Evolutionary conservation across 169 alveolate genomes (phyloP).

Genomic region (Eimeria sp.): DNA sequence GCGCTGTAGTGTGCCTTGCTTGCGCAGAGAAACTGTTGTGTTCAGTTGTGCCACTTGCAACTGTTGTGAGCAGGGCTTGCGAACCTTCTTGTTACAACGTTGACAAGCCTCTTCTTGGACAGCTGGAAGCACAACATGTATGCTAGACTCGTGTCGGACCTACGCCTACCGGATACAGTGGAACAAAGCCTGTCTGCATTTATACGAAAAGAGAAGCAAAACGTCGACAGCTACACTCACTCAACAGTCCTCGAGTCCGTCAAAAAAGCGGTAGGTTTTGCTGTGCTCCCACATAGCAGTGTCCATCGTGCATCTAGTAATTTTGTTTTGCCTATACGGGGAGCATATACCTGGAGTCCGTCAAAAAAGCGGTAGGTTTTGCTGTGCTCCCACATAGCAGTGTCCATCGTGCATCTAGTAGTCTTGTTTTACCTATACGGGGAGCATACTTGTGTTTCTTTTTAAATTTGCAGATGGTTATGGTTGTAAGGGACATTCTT

Average conservation of each 20-base stretch:
- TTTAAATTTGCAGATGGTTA: slow-evolving; percentile 5
- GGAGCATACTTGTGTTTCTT: not conserved
- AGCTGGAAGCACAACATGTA: slow-evolving; percentile 51
- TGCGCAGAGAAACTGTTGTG: not conserved
- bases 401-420: not conserved
- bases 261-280: slow-evolving; percentile 21
- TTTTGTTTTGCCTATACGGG: not conserved
- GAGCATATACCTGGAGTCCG: not conserved
- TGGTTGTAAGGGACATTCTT: not conserved
- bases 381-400: not conserved
- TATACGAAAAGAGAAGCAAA: not conserved
- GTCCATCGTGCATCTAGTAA: not conserved
- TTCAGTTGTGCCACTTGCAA: not conserved
- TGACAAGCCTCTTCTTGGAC: slow-evolving; percentile 60
- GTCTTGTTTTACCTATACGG: not conserved
- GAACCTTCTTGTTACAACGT: slow-evolving; percentile 37
- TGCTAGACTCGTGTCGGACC: slow-evolving; percentile 41
- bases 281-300: no score
- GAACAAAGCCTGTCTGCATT: slow-evolving; percentile 15
- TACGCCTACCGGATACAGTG: slow-evolving; percentile 41
- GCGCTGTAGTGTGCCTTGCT: not conserved
- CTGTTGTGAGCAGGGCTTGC: slow-evolving; percentile 51
- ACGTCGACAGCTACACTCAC: slow-evolving; percentile 42
- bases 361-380: slow-evolving; percentile 46
- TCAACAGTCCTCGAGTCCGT: slow-evolving; percentile 25